Conservation (phyloP, 345 rosid species). For the Salix koriyanagi region DNA sequence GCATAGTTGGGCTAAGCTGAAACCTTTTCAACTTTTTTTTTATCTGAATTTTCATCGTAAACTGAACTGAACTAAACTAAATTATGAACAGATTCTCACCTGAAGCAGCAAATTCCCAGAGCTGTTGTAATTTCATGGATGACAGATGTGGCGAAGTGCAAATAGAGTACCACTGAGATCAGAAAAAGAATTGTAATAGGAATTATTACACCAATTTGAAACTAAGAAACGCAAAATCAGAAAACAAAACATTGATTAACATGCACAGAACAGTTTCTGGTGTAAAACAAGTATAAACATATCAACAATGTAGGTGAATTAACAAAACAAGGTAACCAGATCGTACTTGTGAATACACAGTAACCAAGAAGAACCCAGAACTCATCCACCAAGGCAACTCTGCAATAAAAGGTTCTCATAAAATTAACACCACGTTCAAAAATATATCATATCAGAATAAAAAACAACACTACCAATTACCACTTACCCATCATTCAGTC, state of each 20-base stretch:
- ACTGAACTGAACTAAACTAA: background rate
- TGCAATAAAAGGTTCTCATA: constrained; percentile 31
- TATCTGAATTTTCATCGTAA: background rate
- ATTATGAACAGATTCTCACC: constrained; percentile 41
- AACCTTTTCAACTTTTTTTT: background rate
- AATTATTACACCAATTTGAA: background rate
- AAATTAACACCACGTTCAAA: constrained; percentile 6
- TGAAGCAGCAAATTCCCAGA: constrained; percentile 95
- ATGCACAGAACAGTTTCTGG: background rate
- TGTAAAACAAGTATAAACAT: background rate
- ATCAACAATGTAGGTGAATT: background rate
- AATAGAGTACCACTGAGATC: constrained; percentile 57
- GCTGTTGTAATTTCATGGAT: constrained; percentile 89
- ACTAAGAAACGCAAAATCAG: background rate
- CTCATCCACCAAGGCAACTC: constrained; percentile 88
- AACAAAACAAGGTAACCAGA: background rate
- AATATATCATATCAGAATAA: background rate
- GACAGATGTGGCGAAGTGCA: constrained; percentile 90
- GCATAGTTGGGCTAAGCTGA: background rate
- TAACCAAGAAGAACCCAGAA: constrained; percentile 90
- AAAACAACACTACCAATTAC: background rate
- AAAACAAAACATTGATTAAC: background rate
- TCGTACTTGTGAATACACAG: constrained; percentile 74
- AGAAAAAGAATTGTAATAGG: constrained; percentile 15
- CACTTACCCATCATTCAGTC: constrained; percentile 87